Evolutionary conservation across 371 early-diverging fungal species (phyloP), one percentile per base, ranked within the genome.

Genomic region (Mucor irregularis): DNA sequence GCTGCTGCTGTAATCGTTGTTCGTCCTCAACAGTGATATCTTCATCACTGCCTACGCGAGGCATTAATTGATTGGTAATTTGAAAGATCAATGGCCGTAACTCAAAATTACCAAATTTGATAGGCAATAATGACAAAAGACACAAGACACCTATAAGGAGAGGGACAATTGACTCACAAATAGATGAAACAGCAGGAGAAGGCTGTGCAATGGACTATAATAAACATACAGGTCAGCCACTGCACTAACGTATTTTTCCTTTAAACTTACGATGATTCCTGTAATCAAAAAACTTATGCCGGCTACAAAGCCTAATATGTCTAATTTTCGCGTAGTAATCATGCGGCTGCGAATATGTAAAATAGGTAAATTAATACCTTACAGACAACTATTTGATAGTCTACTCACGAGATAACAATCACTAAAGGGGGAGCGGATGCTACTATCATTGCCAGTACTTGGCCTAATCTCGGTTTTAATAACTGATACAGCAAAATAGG

Each of bases 191-290:
- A 13, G 49, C 46, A 28, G 63, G 67, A 34, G 60, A 52, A 2
- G 77, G 73, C 40, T 76, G 59, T 5, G 73, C 68, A 46, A 76
- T 76, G 4, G 73, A 73, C 77, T 76, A 46, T 11, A 30, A n/a
- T 49, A 44, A 46, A 42, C 25, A 0, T 26, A 8, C 16, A 35
- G 17, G 39, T 40, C 0, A 10, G 16, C 17, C 2, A 4, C 7
- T 33, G 11, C 17, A 11, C 9, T 33, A 5, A 8, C 3, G 25
- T 28, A 22, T 24, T 14, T 33, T 47, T 30, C 11, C 22, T 4
- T 35, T 37, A 8, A 49, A 42, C 45, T 54, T 67, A 67, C 68
- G 56, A 67, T 16, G 30, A 67, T 51, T 1, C 68, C 68, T 10
- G 68, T 52, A 34, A 67, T 59, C 11, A 67, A 53, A 46, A 67